Conservation (phyloP, 2,329 filamentous ascomycete genomes). For the Zymoseptoria tritici region DNA sequence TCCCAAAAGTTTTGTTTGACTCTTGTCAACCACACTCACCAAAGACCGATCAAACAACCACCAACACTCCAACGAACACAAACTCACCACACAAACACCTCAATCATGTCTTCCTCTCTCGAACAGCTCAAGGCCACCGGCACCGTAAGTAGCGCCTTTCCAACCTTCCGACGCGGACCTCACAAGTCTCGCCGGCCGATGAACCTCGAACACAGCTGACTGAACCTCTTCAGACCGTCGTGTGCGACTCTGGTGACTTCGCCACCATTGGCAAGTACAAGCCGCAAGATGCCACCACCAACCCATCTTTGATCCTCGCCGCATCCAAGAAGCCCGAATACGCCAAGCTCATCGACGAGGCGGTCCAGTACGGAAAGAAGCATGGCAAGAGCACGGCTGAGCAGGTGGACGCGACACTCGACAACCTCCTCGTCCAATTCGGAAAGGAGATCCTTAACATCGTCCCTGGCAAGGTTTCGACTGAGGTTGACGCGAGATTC, state of each 20-base stretch:
- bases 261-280: constrained; percentile 98
- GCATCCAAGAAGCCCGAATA: constrained; percentile 63
- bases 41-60: not conserved
- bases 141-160: constrained; percentile 62
- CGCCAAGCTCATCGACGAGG: constrained; percentile 22
- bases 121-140: constrained; percentile 95
- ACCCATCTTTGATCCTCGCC: constrained; percentile 96
- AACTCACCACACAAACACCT: not conserved
- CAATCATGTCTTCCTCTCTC: constrained; percentile 73
- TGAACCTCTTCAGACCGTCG: constrained; percentile 61
- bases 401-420: constrained; percentile 83
- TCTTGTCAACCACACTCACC: constrained; percentile 1
- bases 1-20: not conserved
- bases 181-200: constrained; percentile 9
- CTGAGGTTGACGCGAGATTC: constrained; percentile 92
- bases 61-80: not conserved
- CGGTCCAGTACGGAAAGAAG: constrained; percentile 73
- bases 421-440: constrained; percentile 94
- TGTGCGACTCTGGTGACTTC: constrained; percentile 85
- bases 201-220: constrained; percentile 14
- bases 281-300: constrained; percentile 99
- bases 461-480: constrained; percentile 96
- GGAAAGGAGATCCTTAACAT: constrained; percentile 96
- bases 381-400: constrained; percentile 60
- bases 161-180: not conserved